Base-by-base conservation (phyloP, 352 stramenopile genomes). In the Globisporangium ultimum region DNA sequence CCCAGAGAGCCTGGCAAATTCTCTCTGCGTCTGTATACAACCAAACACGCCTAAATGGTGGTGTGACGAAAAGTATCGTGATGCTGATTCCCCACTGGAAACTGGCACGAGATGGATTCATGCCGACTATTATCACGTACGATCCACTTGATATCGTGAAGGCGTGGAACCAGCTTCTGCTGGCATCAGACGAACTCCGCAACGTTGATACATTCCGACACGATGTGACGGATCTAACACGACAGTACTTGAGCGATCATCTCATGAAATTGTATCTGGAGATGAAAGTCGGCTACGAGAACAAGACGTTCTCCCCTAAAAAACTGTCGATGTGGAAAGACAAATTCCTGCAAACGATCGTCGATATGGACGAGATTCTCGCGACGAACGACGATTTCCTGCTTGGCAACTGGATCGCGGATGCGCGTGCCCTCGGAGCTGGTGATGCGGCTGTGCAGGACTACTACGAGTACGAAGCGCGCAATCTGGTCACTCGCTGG, bases 391-490 rank as follows among this genome's bases (percentile, higher is more conserved):
- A 79, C 1, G 78, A 90, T 58, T 92, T 88, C 48, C 55, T 92
- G 22, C 67, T 92, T 12, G 83, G 83, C 12, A 83, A 78, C 5
- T 92, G 83, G 83, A 78, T 90, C 54, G 64, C 64, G 15, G 76
- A 90, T 52, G 83, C 83, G 0, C 76, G 76, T 7, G 68, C 67
- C 0, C 68, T 92, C 9, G 76, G 63, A 10, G 58, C 57, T 17
- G 55, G 54, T 2, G 58, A 81, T 22, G 28, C 43, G 3, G 53
- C 62, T 0, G 62, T 88, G 17, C 64, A 77, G 41, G 60, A 73
- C 17, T 92, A 90, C 61, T 87, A 84, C 59, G 83, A 92, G 62
- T 92, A 89, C 60, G 78, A 92, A 64, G 83, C 83, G n/a, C 80
- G 83, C 21, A 92, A 92, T 60, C 80, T 90, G 64, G 74, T 92